Evolutionary conservation across 208 protist species (phyloP), one percentile per base, ranked within the genome.

Genomic region (Trypanosoma theileri): DNA sequence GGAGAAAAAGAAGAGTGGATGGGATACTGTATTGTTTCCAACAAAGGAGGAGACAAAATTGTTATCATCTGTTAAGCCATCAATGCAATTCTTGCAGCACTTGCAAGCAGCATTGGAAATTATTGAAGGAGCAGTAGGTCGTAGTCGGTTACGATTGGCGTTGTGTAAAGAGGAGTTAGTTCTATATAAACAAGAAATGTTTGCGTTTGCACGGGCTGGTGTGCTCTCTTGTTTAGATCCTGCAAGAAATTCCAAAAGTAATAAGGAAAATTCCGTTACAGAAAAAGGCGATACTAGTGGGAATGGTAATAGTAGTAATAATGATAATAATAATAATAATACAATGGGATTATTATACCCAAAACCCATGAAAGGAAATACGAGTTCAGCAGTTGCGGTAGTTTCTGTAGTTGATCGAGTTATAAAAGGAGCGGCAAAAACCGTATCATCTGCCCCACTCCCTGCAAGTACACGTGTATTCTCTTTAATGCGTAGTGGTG

Each of bases 151-250:
- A 41, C 64, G 63, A 6, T 69, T 96, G 21, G 70, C 81, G 11
- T 75, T 96, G 4, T 90, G 88, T 52, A 94, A 93, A 66, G 87
- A 93, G 57, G 88, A 96, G 46, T 41, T 96, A 13, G 83, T 81
- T 6, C 63, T 93, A 4, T 96, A 86, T 73, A 91, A 89, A 63
- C 72, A 59, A 3, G 81, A 93, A 42, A 77, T 89, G 50, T 80
- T 76, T 55, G n/a, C 75, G 28, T 92, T 86, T 65, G 74, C 64
- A 13, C 70, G 77, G 16, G 71, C 70, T 26, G 84, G 84, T 24
- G 67, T 92, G 0, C 66, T 90, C 4, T 70, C 69, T 12, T 92
- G 81, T 58, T 74, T 69, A 3, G 72, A 86, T 52, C 63, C 58
- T 16, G 48, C 3, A 41, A 28, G 42, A 35, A 19, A 45, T 14